These are phyloP conservation scores for Tricholoma sp. DNA, from an alignment of 768 basidiomycete species.

Conservation along the genomic window DNA sequence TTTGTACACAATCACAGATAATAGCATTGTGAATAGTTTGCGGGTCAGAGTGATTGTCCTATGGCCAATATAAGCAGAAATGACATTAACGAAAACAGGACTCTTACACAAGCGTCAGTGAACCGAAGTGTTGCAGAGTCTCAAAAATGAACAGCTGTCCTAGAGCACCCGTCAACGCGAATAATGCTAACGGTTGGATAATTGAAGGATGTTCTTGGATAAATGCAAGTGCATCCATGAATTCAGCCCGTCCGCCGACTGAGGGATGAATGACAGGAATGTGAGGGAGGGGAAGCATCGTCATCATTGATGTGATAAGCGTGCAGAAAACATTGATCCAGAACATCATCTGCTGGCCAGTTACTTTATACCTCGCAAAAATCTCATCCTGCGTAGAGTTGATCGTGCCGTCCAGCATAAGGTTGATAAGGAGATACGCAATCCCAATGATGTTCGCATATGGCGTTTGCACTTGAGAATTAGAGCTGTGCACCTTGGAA, in stretches of 20 bases:
- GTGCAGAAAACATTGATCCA: conserved; percentile 92
- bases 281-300: conserved; percentile 69
- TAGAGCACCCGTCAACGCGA: conserved; percentile 85
- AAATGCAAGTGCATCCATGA: conserved; percentile 65
- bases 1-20: conserved; percentile 89
- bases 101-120: conserved; percentile 75
- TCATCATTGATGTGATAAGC: conserved; percentile 60
- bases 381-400: conserved; percentile 98
- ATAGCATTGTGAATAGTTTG: conserved; percentile 96
- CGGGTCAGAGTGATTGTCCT: conserved; percentile 95
- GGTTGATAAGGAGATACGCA: conserved; percentile 75
- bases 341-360: conserved; percentile 99
- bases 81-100: not conserved
- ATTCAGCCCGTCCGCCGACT: conserved; percentile 52
- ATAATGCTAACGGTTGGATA: conserved; percentile 69
- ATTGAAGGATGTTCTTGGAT: conserved; percentile 74
- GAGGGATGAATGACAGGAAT: conserved; percentile 81
- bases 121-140: conserved; percentile 88
- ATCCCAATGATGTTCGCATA: conserved; percentile 68
- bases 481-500: conserved; percentile 30
- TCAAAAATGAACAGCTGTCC: conserved; percentile 99
- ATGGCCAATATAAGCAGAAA: conserved; percentile 11
- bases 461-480: conserved; percentile 30
- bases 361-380: conserved; percentile 66
- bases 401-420: conserved; percentile 86